Evolutionary conservation across 2,329 filamentous ascomycete species (phyloP), one percentile per base, ranked within the genome.

Genomic region (Blastomyces emzantsi): DNA sequence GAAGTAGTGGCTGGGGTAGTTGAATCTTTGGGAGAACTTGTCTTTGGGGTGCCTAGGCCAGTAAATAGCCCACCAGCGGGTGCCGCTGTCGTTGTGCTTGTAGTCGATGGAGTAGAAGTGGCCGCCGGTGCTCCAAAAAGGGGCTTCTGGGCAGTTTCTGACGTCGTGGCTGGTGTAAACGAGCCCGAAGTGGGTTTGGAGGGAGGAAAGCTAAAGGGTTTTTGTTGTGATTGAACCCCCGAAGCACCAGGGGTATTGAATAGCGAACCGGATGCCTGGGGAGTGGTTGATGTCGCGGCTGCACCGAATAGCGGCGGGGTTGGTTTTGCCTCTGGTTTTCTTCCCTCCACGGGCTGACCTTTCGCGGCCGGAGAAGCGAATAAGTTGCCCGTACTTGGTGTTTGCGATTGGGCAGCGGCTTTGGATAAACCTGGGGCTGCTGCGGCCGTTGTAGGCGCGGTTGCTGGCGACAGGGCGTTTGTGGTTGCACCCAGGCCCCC

Each of bases 331-430:
- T 56, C 61, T 54, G 54, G 4, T 25, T 65, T 62, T 15, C 45
- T 54, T n/a, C 33, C n/a, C 51, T 61, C 60, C 5, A 33, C 41
- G 51, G n/a, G 28, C 49, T 49, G 56, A 49, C 33, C n/a, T 62
- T 63, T 63, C 33, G 61, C 25, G 19, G 62, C 45, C 28, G 41
- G 60, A 30, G 55, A 47, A 11, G 52, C 59, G 59, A 76, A 75
- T 52, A 74, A 49, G 39, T 69, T 67, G 22, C 69, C 65, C 30
- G 69, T 67, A 41, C 67, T 64, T 45, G 73, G 67, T 66, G 73
- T 70, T 36, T 72, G 65, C 15, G 72, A 70, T 19, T 73, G 71
- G 15, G 73, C 73, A 25, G 72, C 68, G 13, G 73, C 73, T 30
- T 70, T 69, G 62, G 70, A 69, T 47, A 71, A 64, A 59, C 68